These are phyloP conservation scores for Mortierella sp. DNA, from an alignment of 371 early-diverging fungal species.

Conservation along the genomic window DNA sequence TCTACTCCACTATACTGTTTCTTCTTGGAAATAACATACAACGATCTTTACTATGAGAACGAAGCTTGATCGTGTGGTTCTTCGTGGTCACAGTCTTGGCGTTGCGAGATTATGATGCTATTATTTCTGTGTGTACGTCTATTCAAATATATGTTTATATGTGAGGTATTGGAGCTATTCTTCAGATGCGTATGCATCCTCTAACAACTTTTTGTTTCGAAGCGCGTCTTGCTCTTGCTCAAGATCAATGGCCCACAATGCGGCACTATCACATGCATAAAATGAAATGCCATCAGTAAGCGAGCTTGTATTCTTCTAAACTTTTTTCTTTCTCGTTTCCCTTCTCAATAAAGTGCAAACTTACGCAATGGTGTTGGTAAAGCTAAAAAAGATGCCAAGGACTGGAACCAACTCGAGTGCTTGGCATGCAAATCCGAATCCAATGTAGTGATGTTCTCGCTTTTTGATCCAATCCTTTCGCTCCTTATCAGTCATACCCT, in stretches of 20 bases:
- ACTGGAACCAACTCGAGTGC: conserved; percentile 35
- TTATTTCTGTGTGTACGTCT: not conserved
- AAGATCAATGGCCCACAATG: conserved; percentile 42
- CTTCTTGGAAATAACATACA: not conserved
- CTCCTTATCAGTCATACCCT: conserved; percentile 25
- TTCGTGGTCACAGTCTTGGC: no score
- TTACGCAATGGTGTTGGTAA: conserved; percentile 48
- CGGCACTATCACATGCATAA: conserved; percentile 24
- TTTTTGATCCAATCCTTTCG: conserved; percentile 14
- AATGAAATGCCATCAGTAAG: not conserved
- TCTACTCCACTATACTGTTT: not conserved
- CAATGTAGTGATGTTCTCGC: conserved; percentile 17
- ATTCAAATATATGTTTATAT: not conserved
- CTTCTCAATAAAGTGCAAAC: not conserved
- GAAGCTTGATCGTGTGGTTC: no score
- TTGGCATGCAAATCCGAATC: conserved; percentile 33
- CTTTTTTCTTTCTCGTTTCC: not conserved
- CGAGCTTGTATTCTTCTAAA: no score
- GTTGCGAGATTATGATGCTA: no score
- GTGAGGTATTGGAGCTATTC: not conserved
- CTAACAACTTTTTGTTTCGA: conserved; percentile 23
- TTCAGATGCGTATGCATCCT: conserved; percentile 8
- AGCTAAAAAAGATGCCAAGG: conserved; percentile 42
- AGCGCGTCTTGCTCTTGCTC: conserved; percentile 31
- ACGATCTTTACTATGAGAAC: not conserved